Evolutionary conservation across 2,329 filamentous ascomycete species (phyloP).

Genomic region (Phoma herbarum): DNA sequence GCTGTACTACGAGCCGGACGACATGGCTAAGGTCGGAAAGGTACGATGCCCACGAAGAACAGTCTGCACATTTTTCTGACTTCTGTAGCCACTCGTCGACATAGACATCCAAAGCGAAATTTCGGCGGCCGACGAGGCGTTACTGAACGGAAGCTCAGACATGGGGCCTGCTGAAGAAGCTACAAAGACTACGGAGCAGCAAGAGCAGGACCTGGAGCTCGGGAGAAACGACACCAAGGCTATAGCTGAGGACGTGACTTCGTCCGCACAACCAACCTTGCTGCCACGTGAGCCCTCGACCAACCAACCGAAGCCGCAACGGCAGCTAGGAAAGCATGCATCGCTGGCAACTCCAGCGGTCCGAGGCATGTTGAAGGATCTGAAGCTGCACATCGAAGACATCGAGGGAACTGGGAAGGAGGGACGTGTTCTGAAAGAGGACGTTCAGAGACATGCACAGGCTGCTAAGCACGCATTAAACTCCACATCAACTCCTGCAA

Average conservation of each 20-base stretch:
- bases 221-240: slow-evolving; percentile 48
- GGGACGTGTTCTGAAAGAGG: slow-evolving; percentile 90
- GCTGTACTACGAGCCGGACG: slow-evolving; percentile 92
- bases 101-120: slow-evolving; percentile 89
- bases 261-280: slow-evolving; percentile 27
- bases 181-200: slow-evolving; percentile 24
- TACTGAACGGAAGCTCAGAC: slow-evolving; percentile 47
- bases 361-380: slow-evolving; percentile 82
- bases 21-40: slow-evolving; percentile 93
- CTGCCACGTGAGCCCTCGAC: slow-evolving; percentile 34
- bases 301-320: slow-evolving; percentile 30
- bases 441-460: slow-evolving; percentile 66
- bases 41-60: slow-evolving; percentile 44
- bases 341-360: slow-evolving; percentile 91
- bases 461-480: slow-evolving; percentile 31
- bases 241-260: slow-evolving; percentile 27
- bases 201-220: slow-evolving; percentile 41
- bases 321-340: slow-evolving; percentile 69
- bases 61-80: slow-evolving; percentile 23
- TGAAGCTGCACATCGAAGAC: slow-evolving; percentile 78
- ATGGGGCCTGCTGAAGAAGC: slow-evolving; percentile 37
- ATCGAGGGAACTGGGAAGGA: slow-evolving; percentile 88
- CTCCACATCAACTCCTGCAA: slow-evolving; percentile 43
- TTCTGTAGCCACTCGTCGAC: slow-evolving; percentile 78
- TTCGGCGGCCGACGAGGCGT: slow-evolving; percentile 66